Conservation (phyloP, 306 rosid genomes). For the Abrus precatorius region DNA sequence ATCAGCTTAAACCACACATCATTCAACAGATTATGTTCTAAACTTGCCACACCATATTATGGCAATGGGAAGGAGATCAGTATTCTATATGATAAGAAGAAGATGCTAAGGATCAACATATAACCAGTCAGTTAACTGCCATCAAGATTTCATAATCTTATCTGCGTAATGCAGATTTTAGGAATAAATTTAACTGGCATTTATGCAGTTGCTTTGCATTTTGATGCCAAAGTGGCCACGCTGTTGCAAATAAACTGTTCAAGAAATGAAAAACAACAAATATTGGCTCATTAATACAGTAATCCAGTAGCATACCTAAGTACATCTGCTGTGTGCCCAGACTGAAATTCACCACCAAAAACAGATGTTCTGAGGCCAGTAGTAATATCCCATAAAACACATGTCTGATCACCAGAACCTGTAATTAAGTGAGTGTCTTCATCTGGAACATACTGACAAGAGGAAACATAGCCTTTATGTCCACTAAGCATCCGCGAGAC, state of each 20-base stretch:
- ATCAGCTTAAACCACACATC: conserved; percentile 15
- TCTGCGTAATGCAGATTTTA: background rate
- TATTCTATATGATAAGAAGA: background rate
- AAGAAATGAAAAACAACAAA: conserved; percentile 33
- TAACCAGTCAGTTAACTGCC: conserved; percentile 2
- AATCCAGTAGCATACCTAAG: conserved; percentile 67
- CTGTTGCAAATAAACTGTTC: conserved; percentile 10
- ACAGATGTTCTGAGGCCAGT: conserved; percentile 96
- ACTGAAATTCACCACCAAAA: conserved; percentile 99
- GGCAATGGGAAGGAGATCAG: background rate
- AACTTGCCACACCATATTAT: background rate
- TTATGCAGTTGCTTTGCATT: conserved; percentile 32
- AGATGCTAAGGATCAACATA: conserved; percentile 6
- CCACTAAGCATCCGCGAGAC: conserved; percentile 85
- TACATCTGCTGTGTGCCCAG: conserved; percentile 94
- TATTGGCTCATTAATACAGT: conserved; percentile 26
- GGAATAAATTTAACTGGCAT: conserved; percentile 18
- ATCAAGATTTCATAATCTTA: conserved; percentile 12
- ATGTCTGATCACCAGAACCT: conserved; percentile 94
- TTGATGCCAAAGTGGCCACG: conserved; percentile 12
- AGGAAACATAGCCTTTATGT: conserved; percentile 94
- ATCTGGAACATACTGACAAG: conserved; percentile 96
- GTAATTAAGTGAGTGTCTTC: conserved; percentile 91
- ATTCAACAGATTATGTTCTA: conserved; percentile 28
- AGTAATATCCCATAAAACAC: conserved; percentile 94